phyloP scores from a whole-genome alignment of 2,329 filamentous ascomycete genomes.

The Akanthomyces muscarius region DNA sequence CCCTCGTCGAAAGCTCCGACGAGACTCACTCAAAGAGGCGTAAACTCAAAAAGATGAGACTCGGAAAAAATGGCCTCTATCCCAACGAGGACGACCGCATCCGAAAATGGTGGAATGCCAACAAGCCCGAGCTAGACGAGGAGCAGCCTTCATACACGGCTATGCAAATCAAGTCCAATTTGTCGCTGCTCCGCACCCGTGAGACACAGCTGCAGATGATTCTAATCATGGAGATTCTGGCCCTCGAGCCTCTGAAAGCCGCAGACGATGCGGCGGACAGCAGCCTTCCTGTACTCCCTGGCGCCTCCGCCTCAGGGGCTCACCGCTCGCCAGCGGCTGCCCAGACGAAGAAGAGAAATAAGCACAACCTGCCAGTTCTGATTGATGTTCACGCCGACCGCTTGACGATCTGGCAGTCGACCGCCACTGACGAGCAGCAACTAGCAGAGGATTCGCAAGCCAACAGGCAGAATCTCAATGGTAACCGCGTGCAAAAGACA shows the following conservation, averaged over 20 bases:
- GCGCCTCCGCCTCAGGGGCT: conserved; percentile 32
- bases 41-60: conserved; percentile 60
- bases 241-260: conserved; percentile 56
- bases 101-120: conserved; percentile 64
- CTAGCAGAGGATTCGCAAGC: conserved; percentile 47
- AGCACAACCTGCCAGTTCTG: conserved; percentile 60
- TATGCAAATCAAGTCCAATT: conserved; percentile 56
- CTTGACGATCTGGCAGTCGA: conserved; percentile 79
- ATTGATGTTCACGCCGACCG: conserved; percentile 73
- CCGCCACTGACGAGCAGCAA: conserved; percentile 56
- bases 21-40: conserved; percentile 43
- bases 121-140: conserved; percentile 48
- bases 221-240: conserved; percentile 70
- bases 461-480: conserved; percentile 28
- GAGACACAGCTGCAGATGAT: conserved; percentile 82
- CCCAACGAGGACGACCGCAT: conserved; percentile 61
- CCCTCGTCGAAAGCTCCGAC: conserved; percentile 53
- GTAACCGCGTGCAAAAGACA: conserved; percentile 37
- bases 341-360: conserved; percentile 51
- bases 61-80: conserved; percentile 66
- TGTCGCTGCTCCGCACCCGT: conserved; percentile 64
- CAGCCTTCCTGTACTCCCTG: conserved; percentile 44
- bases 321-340: conserved; percentile 28
- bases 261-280: conserved; percentile 39
- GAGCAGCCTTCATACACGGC: conserved; percentile 45